These are phyloP conservation scores for Leishmania mexicana DNA, from an alignment of 208 protist species.

Conservation along the genomic window DNA sequence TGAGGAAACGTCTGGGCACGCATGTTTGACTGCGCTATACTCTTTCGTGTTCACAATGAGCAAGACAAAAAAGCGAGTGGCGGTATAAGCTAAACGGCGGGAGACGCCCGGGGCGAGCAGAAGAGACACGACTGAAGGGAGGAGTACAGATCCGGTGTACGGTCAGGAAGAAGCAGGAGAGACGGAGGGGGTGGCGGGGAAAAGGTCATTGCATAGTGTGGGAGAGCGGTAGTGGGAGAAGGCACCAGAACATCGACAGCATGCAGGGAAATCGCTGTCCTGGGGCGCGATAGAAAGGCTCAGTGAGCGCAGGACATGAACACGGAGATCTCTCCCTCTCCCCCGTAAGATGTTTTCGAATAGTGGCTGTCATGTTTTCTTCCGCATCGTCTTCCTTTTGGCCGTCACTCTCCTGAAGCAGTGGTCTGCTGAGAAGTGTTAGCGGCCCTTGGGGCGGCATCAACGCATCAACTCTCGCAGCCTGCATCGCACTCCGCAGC, in stretches of 20 bases:
- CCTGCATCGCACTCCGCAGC: not conserved
- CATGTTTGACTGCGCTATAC: not conserved
- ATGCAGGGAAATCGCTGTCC: not conserved
- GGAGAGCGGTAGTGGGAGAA: not conserved
- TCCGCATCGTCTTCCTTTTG: not conserved
- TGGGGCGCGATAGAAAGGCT: not conserved
- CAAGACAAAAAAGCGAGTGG: not conserved
- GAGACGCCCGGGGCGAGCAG: not conserved
- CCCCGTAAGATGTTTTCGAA: not conserved
- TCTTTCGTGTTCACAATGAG: not conserved
- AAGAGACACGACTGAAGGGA: not conserved
- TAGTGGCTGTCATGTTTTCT: not conserved
- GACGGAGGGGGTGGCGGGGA: no score
- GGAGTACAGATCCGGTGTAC: not conserved
- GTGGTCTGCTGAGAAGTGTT: not conserved
- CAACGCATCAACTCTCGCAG: not conserved
- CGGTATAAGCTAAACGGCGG: not conserved
- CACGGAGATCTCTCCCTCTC: not conserved
- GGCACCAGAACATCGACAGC: not conserved
- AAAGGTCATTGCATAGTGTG: not conserved
- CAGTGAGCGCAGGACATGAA: not conserved
- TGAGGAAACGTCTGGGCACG: slow-evolving; percentile 30
- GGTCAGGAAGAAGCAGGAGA: not conserved
- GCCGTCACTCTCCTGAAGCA: not conserved
- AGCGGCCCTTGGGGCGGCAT: not conserved